Base-by-base conservation (phyloP, 495 filamentous ascomycete species). In the Aspergillus egyptiacus region DNA sequence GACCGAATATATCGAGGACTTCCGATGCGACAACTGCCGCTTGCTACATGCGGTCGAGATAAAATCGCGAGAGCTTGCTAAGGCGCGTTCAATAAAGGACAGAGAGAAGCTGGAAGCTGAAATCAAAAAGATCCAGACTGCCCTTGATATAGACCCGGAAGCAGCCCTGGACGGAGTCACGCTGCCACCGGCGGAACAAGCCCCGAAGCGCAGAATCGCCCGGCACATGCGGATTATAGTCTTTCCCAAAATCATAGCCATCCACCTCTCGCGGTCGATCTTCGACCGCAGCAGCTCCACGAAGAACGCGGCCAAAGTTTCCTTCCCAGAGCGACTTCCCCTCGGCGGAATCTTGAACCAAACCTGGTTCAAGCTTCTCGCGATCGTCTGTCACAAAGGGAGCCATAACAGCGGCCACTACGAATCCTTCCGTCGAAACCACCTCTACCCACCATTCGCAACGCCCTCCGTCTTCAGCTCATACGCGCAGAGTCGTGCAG, bases 341-440 rank as follows among this genome's bases (percentile, higher is more conserved):
- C 71, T 99, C 6, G 93, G 93, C 14, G 82, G 89, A 2, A 74
- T 97, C 14, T 67, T 94, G 15, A 79, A 82, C 41, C 82, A 82
- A 51, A 84, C 79, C 47, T 85, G 76, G 54, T 99, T 95, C 72
- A 88, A 83, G 56, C 76, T 99, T 3, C 80, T 94, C 2, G 87
- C 84, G 9, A 82, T 95, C 33, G 85, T 99, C 39, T 93, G 86
- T 22, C 93, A 99, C 61, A 96, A 95, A 60, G 93, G 93, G 15
- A 94, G 86, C 50, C 93, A 99, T 67, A 83, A 95, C 56, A 95
- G 88, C 50, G 93, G 93, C 1, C 93, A 99, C 63, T 99, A 99
- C 66, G 93, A 99, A 63, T 88, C 90, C 1, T 97, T 97, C 67
- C 79, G 93, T 23, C 79, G 93, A n/a, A 95, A 96, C 64, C 81